Conservation (phyloP, 768 basidiomycete genomes). For the Termitomyces sp. region DNA sequence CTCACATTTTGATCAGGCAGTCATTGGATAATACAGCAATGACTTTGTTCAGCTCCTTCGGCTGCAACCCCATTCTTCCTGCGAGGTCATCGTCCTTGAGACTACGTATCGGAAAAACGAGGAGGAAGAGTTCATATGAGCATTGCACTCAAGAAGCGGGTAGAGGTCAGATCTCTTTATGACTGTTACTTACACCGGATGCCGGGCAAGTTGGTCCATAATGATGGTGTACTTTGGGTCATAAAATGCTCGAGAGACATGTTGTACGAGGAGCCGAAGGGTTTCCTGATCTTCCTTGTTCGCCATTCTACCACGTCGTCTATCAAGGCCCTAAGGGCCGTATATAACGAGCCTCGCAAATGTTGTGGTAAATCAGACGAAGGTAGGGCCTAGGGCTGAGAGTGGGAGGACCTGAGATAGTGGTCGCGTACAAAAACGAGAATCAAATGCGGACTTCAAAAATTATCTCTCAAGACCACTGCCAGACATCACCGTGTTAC, state of each 20-base stretch:
- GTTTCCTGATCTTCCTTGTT: slow-evolving; percentile 80
- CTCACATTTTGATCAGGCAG: slow-evolving; percentile 75
- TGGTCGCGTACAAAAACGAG: too few species aligned
- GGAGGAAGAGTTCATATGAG: slow-evolving; percentile 20
- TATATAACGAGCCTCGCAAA: too few species aligned
- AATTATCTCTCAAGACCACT: too few species aligned
- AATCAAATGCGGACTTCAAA: too few species aligned
- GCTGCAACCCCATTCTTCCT: slow-evolving; percentile 84
- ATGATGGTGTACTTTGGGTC: slow-evolving; percentile 89
- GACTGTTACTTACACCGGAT: slow-evolving; percentile 84
- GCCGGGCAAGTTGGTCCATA: slow-evolving; percentile 88
- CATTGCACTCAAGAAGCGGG: slow-evolving; percentile 13
- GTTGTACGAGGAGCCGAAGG: slow-evolving; percentile 85
- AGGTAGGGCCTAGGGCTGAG: too few species aligned
- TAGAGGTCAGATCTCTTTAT: slow-evolving; percentile 16
- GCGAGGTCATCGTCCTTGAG: slow-evolving; percentile 93
- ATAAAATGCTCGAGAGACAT: slow-evolving; percentile 92
- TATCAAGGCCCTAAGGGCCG: too few species aligned
- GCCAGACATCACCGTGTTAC: too few species aligned
- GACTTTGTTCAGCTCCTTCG: slow-evolving; percentile 87
- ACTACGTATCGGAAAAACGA: slow-evolving; percentile 42
- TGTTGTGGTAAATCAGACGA: too few species aligned
- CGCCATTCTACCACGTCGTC: background rate
- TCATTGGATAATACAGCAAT: slow-evolving; percentile 80
- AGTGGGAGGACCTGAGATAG: too few species aligned